Evolutionary conservation across 169 alveolate genomes (phyloP).

Genomic region (Plasmodium yoelii): DNA sequence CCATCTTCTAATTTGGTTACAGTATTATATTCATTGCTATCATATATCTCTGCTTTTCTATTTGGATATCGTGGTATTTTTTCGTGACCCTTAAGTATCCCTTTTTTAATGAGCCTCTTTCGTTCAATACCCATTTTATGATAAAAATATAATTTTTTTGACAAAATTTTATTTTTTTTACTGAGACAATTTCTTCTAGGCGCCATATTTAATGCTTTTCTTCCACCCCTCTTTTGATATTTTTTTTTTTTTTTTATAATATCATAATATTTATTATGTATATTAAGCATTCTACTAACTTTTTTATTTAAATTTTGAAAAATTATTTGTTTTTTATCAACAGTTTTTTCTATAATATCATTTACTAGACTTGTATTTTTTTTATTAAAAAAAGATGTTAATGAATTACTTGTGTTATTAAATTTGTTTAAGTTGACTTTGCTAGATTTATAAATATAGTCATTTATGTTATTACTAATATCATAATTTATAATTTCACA

Average conservation of each 20-base stretch:
- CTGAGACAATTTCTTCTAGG: conserved; percentile 76
- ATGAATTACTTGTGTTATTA: conserved; percentile 29
- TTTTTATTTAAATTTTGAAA: conserved; percentile 75
- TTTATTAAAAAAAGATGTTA: conserved; percentile 71
- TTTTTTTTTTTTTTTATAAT: conserved; percentile 59
- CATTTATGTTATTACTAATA: conserved; percentile 74
- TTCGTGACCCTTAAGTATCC: conserved; percentile 61
- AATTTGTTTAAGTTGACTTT: conserved; percentile 4
- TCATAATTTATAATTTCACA: conserved; percentile 64
- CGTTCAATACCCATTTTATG: conserved; percentile 69
- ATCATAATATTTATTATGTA: conserved; percentile 68
- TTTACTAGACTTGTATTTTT: conserved; percentile 46
- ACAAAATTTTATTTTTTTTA: conserved; percentile 68
- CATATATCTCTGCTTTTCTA: conserved; percentile 69
- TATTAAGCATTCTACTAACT: conserved; percentile 68
- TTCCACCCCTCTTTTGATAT: conserved; percentile 64
- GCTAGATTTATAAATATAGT: conserved; percentile 61
- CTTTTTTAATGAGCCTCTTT: conserved; percentile 68
- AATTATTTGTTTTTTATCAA: conserved; percentile 55
- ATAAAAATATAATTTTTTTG: conserved; percentile 75
- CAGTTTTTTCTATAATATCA: conserved; percentile 65
- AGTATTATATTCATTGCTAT: conserved; percentile 70
- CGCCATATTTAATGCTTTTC: conserved; percentile 64
- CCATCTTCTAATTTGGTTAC: conserved; percentile 60
- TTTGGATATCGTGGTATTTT: conserved; percentile 75